A percentile compares a stretch with the other conserved stretches of the same genome.
Evolutionary conservation across 805 yeast species (phyloP).

Genomic region (Saccharomycopsis babjevae): DNA sequence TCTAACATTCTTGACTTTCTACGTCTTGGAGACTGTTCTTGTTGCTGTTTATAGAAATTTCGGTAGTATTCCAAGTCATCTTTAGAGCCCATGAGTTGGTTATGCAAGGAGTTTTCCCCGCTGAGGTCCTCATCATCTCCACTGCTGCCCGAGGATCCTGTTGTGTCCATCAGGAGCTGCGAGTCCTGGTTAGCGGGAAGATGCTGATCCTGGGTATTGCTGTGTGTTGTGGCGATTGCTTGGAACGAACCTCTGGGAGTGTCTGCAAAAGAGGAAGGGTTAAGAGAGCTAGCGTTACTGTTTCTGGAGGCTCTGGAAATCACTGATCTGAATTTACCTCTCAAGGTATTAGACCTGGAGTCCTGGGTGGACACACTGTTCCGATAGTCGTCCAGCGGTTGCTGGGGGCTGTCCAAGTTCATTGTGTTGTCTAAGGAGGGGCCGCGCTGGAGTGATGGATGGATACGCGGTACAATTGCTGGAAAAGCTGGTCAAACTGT

Average conservation of each 20-base stretch:
- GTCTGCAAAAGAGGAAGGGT: not conserved
- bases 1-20: conserved; percentile 1
- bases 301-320: conserved; percentile 15
- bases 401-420: not conserved
- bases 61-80: conserved; percentile 19
- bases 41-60: conserved; percentile 18
- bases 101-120: conserved; percentile 1
- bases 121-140: not conserved
- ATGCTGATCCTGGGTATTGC: not conserved
- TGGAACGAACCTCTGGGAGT: not conserved
- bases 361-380: conserved; percentile 1
- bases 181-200: not conserved
- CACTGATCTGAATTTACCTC: conserved; percentile 15
- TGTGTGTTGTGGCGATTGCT: not conserved
- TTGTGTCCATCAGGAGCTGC: not conserved
- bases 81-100: conserved; percentile 13
- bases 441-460: no score
- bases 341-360: conserved; percentile 6
- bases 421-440: not conserved
- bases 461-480: no score
- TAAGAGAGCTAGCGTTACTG: conserved; percentile 9
- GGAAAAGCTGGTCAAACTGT: no score
- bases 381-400: not conserved
- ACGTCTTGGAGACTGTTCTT: conserved; percentile 11
- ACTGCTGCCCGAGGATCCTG: not conserved